Percentiles rank a stretch among this genome's conserved stretches.
Evolutionary conservation across 1,284 basidiomycete species (phyloP).

Genomic region (Ustilago trichophora): DNA sequence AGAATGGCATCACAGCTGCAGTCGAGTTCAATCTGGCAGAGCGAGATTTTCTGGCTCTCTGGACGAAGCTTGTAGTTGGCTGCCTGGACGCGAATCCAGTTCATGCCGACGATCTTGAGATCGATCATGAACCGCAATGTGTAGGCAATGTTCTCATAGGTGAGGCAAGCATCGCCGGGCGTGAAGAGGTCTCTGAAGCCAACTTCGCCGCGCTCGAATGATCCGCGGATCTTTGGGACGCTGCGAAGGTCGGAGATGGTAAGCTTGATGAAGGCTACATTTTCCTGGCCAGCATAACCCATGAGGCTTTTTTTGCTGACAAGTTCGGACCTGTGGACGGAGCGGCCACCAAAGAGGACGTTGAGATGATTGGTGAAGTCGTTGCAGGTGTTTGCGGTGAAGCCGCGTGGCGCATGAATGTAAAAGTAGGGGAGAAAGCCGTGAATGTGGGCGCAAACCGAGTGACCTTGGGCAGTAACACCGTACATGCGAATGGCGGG

Average conservation of each 20-base stretch:
- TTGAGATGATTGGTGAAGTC: slow-evolving; percentile 64
- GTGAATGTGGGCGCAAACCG: slow-evolving; percentile 64
- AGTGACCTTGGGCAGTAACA: slow-evolving; percentile 58
- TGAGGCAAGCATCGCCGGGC: slow-evolving; percentile 55
- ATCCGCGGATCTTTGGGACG: slow-evolving; percentile 58
- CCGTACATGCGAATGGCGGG: slow-evolving; percentile 65
- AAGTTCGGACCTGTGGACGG: slow-evolving; percentile 50
- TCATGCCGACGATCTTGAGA: slow-evolving; percentile 65
- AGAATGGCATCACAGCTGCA: slow-evolving; percentile 56
- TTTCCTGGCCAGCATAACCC: slow-evolving; percentile 60
- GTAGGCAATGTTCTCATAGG: slow-evolving; percentile 65
- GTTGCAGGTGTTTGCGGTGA: slow-evolving; percentile 53
- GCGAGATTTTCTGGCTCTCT: slow-evolving; percentile 48
- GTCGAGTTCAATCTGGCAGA: slow-evolving; percentile 64
- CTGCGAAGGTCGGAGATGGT: slow-evolving; percentile 57
- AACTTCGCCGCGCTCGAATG: slow-evolving; percentile 63
- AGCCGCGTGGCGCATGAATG: slow-evolving; percentile 62
- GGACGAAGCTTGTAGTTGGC: slow-evolving; percentile 59
- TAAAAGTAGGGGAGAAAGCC: slow-evolving; percentile 66
- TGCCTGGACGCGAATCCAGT: slow-evolving; percentile 60
- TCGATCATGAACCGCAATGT: slow-evolving; percentile 66
- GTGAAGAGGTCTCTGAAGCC: slow-evolving; percentile 62
- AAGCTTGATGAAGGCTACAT: slow-evolving; percentile 63
- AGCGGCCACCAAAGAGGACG: slow-evolving; percentile 50
- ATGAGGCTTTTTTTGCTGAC: slow-evolving; percentile 61